A percentile compares a stretch with the other conserved stretches of the same genome.
These are phyloP conservation scores for Tetradesmus lagerheimii DNA, from an alignment of 139 green algal species.

Conservation along the genomic window DNA sequence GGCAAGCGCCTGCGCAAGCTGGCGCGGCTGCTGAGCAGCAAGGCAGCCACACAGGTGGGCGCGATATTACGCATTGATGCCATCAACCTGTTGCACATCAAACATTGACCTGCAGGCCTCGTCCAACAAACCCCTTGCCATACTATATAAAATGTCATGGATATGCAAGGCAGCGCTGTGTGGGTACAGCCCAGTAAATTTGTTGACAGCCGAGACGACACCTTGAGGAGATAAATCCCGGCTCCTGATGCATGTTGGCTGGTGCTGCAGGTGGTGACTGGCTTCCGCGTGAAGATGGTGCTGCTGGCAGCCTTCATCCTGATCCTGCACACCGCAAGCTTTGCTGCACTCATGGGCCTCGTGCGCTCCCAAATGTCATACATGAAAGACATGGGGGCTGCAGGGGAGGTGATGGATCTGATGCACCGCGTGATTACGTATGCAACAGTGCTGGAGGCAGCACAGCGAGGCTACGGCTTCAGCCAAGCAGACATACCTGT, in stretches of 20 bases:
- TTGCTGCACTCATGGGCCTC: conserved; percentile 10
- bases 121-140: too few species aligned
- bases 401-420: conserved; percentile 1
- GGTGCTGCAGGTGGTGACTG: conserved; percentile 21
- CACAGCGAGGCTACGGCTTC: conserved; percentile 36
- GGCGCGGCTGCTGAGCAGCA: conserved; percentile 42
- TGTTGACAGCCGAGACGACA: too few species aligned
- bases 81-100: too few species aligned
- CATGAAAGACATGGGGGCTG: conserved; percentile 3
- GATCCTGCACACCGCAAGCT: conserved; percentile 22
- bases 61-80: too few species aligned
- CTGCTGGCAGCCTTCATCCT: conserved; percentile 21
- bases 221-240: too few species aligned
- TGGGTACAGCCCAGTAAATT: too few species aligned
- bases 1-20: conserved; percentile 46
- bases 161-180: too few species aligned
- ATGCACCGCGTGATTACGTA: conserved; percentile 10
- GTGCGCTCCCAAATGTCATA: neutral
- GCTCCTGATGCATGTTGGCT: neutral
- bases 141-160: too few species aligned
- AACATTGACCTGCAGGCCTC: too few species aligned
- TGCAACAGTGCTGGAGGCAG: conserved; percentile 31
- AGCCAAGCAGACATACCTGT: neutral
- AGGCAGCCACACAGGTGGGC: conserved; percentile 26
- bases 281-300: conserved; percentile 27